These are phyloP conservation scores for Candolleomyces aberdarensis DNA, from an alignment of 768 basidiomycete genomes.

Conservation along the genomic window DNA sequence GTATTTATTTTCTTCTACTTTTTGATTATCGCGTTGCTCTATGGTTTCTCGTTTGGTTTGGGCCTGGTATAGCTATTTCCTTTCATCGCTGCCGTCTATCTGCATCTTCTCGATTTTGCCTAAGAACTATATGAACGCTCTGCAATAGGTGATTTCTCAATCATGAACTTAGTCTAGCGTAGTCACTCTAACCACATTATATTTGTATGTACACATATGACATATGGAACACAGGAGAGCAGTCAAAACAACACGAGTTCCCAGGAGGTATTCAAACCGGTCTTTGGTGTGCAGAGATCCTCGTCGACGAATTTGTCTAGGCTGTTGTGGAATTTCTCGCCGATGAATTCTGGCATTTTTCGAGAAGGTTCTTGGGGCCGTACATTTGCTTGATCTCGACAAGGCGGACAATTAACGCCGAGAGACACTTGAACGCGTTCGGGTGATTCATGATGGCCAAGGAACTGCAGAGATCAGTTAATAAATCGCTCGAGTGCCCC, in stretches of 20 bases:
- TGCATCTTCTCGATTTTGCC: background rate
- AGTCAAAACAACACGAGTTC: too few relatives aligned
- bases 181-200: too few relatives aligned
- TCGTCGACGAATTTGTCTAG: background rate
- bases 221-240: too few relatives aligned
- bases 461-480: conserved; percentile 46
- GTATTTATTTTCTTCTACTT: conserved; percentile 2
- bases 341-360: conserved; percentile 39
- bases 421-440: conserved; percentile 63
- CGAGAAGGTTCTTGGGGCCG: conserved; percentile 76
- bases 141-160: background rate
- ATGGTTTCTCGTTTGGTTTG: background rate
- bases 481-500: conserved; percentile 1
- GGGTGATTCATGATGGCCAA: conserved; percentile 66
- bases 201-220: too few relatives aligned
- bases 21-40: background rate
- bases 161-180: background rate
- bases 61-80: background rate
- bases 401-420: conserved; percentile 75
- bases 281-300: background rate
- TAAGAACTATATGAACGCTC: background rate
- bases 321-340: background rate
- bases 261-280: too few relatives aligned
- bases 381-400: conserved; percentile 68
- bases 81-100: background rate